Base-by-base conservation (phyloP, 2,329 filamentous ascomycete species). In the Fusarium haematococcum region DNA sequence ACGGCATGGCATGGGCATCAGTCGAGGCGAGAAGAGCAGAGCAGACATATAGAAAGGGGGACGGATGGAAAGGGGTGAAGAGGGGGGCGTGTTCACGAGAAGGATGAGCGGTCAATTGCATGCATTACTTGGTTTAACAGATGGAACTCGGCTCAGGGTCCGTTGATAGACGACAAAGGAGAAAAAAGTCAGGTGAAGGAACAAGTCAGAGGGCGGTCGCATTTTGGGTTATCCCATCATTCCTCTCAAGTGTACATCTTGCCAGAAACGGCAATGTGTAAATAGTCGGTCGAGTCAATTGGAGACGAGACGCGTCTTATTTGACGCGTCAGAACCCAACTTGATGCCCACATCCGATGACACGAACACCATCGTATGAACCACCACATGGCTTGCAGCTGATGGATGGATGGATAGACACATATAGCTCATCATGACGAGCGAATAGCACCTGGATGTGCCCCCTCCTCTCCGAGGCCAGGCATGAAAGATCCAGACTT, bases 261-360 rank as follows among this genome's bases (percentile, higher is more conserved):
- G 20, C 71, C 70, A 14, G 63, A 73, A 73, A 35, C 57, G 71
- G 71, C 4, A 73, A 73, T 74, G 59, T 52, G 70, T 73, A 73
- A 73, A 73, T 70, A 73, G 41, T 70, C 61, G 27, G 69, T 35
- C 54, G 30, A 39, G 37, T 32, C 48, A 37, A 39, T 45, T 45
- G 43, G 43, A 25, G 43, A 45, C 8, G 11, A 63, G 48, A 62
- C 70, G 66, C 69, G 70, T 70, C 65, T 67, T 43, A 30, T 6
- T n/a, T 25, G 59, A 73, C 70, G 70, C 70, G 70, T 73, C 58
- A 41, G 56, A 56, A 52, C 65, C 62, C 33, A 16, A 45, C 37
- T 32, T 45, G 41, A 45, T 45, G 20, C 41, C 43, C 25, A 45
- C 39, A 45, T 14, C 58, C n/a, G n/a, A 32, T 61, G 58, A 33